phyloP scores from a whole-genome alignment of 345 rosid genomes.

The Citrus maxima region DNA sequence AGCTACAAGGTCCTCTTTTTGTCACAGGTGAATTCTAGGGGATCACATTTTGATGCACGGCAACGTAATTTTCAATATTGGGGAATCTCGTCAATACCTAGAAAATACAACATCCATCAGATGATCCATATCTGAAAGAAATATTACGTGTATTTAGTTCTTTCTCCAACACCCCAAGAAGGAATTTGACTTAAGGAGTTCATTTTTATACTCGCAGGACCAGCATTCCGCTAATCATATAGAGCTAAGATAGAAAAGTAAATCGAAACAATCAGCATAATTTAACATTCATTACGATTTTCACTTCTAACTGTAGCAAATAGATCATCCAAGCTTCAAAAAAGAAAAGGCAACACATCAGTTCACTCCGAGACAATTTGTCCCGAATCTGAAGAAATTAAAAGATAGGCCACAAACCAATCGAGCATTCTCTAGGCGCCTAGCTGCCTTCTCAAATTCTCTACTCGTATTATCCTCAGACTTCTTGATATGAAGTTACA shows the following conservation, averaged over 20 bases:
- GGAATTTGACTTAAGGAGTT: too few species aligned
- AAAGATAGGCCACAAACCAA: slow-evolving; percentile 51
- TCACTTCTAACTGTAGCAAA: too few species aligned
- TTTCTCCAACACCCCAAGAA: too few species aligned
- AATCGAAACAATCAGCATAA: not conserved
- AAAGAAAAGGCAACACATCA: not conserved
- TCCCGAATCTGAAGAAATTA: not conserved
- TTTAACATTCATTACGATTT: not conserved
- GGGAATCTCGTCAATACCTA: too few species aligned
- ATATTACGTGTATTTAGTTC: too few species aligned
- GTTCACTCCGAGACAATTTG: not conserved
- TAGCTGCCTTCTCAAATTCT: slow-evolving; percentile 80
- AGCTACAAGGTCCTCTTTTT: too few species aligned
- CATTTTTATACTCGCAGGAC: too few species aligned
- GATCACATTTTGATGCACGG: too few species aligned
- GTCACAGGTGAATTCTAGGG: too few species aligned
- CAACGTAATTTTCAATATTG: too few species aligned
- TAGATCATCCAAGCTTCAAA: not conserved
- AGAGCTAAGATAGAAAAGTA: not conserved
- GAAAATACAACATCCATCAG: too few species aligned
- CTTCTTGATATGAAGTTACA: slow-evolving; percentile 30
- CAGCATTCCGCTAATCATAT: not conserved
- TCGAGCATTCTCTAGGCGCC: slow-evolving; percentile 51
- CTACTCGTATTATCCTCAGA: slow-evolving; percentile 43
- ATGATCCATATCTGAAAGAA: too few species aligned